Base-by-base conservation (phyloP, 2,329 filamentous ascomycete species). In the Monosporascus sp. region DNA sequence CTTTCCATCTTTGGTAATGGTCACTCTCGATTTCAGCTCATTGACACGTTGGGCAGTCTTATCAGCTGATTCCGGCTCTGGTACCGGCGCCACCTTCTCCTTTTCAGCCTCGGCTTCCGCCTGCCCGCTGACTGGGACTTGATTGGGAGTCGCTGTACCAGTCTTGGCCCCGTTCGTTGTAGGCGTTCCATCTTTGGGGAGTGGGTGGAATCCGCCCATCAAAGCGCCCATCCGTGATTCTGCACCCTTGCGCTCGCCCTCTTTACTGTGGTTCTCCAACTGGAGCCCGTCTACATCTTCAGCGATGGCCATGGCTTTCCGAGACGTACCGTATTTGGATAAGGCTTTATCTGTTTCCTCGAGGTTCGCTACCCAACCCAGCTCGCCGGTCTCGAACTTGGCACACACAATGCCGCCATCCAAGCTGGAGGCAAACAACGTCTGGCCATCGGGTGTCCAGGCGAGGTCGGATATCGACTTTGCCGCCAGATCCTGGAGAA, bases 151-250 rank as follows among this genome's bases (percentile, higher is more conserved):
- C 7, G 68, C 61, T 14, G 66, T 58, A 51, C 66, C 65, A 2
- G 62, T 68, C 58, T 79, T 90, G 69, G 68, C 74, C 0, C 79
- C 80, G 51, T 82, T 82, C 26, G 74, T 72, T n/a, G 68, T 74
- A 51, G 75, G 70, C 5, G 73, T 69, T 8, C 72, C 69, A 49
- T 77, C 74, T 41, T 83, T 83, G 3, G 78, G 75, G 3, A 80
- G 71, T 2, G 80, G 75, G 50, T 79, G 79, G 19, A 82, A 81
- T 66, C 96, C 92, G 6, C 93, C 93, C 94, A 99, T 99, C 38
- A 99, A 74, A n/a, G 93, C 93, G 14, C 94, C 94, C 94, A 99
- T 99, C 60, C 93, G 84, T 2, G 91, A 94, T 72, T 99, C 90
- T 0, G 93, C 92, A 5, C 88, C 92, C 59, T 87, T 90, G 34